phyloP scores from a whole-genome alignment of 306 rosid genomes.

The Vigna nakashimae region DNA sequence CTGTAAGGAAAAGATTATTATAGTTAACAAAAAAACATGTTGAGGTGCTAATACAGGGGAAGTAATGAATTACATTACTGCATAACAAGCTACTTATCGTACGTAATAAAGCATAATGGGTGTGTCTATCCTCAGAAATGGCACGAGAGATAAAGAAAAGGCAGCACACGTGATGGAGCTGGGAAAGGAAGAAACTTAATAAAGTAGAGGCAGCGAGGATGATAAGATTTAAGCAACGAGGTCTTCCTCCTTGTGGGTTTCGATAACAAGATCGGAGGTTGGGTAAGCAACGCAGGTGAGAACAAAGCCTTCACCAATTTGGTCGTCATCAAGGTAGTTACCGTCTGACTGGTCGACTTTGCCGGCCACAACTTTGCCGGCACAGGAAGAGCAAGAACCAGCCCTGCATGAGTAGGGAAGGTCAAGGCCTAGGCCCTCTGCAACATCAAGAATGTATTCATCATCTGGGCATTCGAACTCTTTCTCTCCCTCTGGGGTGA shows the following conservation, averaged over 20 bases:
- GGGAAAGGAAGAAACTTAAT: neutral
- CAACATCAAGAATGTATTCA: slow-evolving; percentile 75
- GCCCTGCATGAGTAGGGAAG: slow-evolving; percentile 95
- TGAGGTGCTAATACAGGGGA: slow-evolving; percentile 40
- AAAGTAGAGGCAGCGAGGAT: neutral
- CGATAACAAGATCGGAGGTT: slow-evolving; percentile 57
- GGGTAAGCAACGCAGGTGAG: slow-evolving; percentile 87
- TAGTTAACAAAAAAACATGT: slow-evolving; percentile 7
- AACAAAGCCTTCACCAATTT: slow-evolving; percentile 52
- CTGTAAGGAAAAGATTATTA: neutral
- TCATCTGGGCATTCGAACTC: slow-evolving; percentile 73
- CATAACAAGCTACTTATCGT: slow-evolving; percentile 37
- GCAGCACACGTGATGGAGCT: neutral
- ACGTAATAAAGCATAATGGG: neutral
- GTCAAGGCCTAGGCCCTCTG: slow-evolving; percentile 68
- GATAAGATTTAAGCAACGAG: slow-evolving; percentile 35
- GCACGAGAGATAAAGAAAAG: neutral
- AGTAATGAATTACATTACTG: slow-evolving; percentile 5
- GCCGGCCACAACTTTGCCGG: slow-evolving; percentile 65
- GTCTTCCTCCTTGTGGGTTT: slow-evolving; percentile 90
- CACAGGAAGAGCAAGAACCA: slow-evolving; percentile 92
- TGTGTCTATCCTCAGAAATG: slow-evolving; percentile 19
- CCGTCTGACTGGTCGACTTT: slow-evolving; percentile 69
- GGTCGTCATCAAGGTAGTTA: slow-evolving; percentile 83
- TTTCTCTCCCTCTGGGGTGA: slow-evolving; percentile 65